Conservation (phyloP, 495 filamentous ascomycete species). For the Xylaria curta region DNA sequence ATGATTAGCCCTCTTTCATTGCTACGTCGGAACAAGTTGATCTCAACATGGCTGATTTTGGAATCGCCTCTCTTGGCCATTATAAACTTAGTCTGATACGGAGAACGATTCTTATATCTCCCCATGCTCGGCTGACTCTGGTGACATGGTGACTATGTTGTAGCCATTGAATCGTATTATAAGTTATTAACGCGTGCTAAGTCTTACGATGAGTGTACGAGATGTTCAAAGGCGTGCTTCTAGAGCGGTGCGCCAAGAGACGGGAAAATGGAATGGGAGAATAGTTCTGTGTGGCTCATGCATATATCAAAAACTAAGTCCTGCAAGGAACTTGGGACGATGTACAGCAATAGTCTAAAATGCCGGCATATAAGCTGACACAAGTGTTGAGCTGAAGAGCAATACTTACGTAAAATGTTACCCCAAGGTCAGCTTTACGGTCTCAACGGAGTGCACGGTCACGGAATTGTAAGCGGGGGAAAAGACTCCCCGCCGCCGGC, state of each 20-base stretch:
- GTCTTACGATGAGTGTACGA: neutral
- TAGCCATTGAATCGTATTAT: neutral
- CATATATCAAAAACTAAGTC: neutral
- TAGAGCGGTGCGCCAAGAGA: neutral
- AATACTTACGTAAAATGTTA: constrained; percentile 2
- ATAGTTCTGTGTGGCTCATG: neutral
- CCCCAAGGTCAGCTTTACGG: constrained; percentile 2
- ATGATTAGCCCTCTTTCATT: neutral
- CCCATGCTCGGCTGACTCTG: neutral
- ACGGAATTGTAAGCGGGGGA: neutral
- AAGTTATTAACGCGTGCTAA: neutral
- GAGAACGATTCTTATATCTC: neutral
- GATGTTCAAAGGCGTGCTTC: neutral
- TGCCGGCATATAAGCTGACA: neutral
- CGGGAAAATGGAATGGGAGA: neutral
- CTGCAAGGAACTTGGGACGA: neutral
- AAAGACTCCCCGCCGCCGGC: neutral
- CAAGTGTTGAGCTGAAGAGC: neutral
- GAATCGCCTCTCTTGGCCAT: neutral
- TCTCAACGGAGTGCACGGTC: neutral
- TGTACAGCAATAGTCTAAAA: neutral
- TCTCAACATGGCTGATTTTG: neutral
- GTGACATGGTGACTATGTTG: neutral
- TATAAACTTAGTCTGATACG: neutral
- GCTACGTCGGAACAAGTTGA: neutral